phyloP scores from a whole-genome alignment of 1,284 basidiomycete genomes.

The Calocybe gambosa region DNA sequence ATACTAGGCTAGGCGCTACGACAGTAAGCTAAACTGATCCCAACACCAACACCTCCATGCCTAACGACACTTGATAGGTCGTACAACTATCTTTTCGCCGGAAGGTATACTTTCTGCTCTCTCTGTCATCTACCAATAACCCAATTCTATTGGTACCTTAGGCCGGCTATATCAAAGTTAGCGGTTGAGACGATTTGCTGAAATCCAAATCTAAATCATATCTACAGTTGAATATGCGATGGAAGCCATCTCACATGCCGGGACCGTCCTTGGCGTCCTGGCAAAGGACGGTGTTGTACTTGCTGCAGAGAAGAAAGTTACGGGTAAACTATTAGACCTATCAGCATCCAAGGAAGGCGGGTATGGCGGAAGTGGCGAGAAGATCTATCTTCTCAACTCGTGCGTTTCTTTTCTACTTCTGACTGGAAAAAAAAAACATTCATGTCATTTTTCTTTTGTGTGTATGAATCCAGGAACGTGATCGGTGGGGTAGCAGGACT shows the following conservation, averaged over 20 bases:
- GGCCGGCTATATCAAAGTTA: slow-evolving; percentile 88
- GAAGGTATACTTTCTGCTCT: slow-evolving; percentile 57
- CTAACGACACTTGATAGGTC: slow-evolving; percentile 41
- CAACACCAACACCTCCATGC: neutral
- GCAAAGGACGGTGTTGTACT: slow-evolving; percentile 94
- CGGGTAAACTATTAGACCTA: slow-evolving; percentile 93
- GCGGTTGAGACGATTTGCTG: slow-evolving; percentile 18
- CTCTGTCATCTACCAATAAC: slow-evolving; percentile 7
- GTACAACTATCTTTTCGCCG: slow-evolving; percentile 94
- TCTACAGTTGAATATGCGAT: slow-evolving; percentile 93
- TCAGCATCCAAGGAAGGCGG: slow-evolving; percentile 81
- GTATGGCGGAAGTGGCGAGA: slow-evolving; percentile 93
- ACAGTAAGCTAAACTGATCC: slow-evolving; percentile 54
- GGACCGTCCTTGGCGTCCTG: slow-evolving; percentile 92
- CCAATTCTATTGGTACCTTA: slow-evolving; percentile 25
- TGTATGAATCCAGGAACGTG: slow-evolving; percentile 65
- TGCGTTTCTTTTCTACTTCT: slow-evolving; percentile 32
- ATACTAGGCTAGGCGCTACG: slow-evolving; percentile 78
- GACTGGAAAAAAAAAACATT: neutral
- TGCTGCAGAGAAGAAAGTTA: slow-evolving; percentile 99
- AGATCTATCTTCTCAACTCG: slow-evolving; percentile 93
- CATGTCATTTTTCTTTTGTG: neutral
- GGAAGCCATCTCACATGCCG: slow-evolving; percentile 97
- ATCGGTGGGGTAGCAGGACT: slow-evolving; percentile 93
- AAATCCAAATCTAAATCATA: slow-evolving; percentile 1